A percentile compares a stretch with the other conserved stretches of the same genome.
These are phyloP conservation scores for Bothriochloa decipiens DNA, from an alignment of 176 grass and related monocot species.

Conservation along the genomic window DNA sequence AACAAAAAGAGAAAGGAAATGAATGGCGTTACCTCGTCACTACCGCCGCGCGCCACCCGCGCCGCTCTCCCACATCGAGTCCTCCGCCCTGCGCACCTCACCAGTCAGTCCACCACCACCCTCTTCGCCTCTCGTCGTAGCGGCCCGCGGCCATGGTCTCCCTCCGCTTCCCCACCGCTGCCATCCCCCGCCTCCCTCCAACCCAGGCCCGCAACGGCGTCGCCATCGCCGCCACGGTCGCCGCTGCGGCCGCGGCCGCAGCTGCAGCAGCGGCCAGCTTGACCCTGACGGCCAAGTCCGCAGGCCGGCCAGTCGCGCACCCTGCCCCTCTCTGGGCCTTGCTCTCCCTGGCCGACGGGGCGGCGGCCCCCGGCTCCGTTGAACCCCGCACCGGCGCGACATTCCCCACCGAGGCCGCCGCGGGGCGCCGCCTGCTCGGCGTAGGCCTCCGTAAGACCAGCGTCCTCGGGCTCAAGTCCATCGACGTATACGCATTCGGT, in stretches of 20 bases:
- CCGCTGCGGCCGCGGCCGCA: not conserved
- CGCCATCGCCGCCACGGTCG: conserved; percentile 45
- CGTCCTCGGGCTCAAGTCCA: conserved; percentile 80
- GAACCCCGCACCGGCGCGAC: conserved; percentile 62
- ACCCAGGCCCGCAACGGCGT: conserved; percentile 7
- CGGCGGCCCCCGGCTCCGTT: conserved; percentile 26
- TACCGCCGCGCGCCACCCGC: conserved; percentile 23
- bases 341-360: conserved; percentile 57
- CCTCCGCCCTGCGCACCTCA: conserved; percentile 37
- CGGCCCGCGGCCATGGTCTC: conserved; percentile 54
- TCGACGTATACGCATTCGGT: conserved; percentile 91
- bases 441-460: conserved; percentile 73
- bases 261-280: conserved; percentile 45
- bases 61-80: conserved; percentile 33
- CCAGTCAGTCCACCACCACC: conserved; percentile 12
- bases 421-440: conserved; percentile 63
- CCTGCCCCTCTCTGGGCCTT: conserved; percentile 63
- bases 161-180: conserved; percentile 41
- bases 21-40: not conserved
- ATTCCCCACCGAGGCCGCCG: conserved; percentile 57
- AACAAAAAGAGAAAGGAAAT: not conserved
- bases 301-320: conserved; percentile 31
- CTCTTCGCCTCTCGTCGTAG: not conserved
- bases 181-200: conserved; percentile 35
- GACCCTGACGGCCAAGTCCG: conserved; percentile 44